These are phyloP conservation scores for Erythrophleum ivorense DNA, from an alignment of 331 rosid genomes.

Conservation along the genomic window DNA sequence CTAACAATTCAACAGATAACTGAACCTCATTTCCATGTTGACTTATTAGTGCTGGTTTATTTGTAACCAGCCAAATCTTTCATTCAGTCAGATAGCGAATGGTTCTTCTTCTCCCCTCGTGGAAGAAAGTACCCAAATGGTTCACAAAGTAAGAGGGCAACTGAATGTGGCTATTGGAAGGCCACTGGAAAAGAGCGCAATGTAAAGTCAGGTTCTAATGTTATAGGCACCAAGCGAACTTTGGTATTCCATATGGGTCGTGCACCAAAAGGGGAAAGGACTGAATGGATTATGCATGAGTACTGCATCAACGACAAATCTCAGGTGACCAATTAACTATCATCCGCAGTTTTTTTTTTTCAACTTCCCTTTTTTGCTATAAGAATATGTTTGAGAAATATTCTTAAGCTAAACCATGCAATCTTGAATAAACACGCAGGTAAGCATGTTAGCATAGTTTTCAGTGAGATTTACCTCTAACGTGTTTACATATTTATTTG, in stretches of 20 bases:
- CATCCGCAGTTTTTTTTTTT: no score
- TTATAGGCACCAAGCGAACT: conserved; percentile 90
- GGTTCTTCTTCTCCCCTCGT: conserved; percentile 97
- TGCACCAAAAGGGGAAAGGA: conserved; percentile 94
- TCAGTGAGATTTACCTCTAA: background rate
- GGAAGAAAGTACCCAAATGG: conserved; percentile 98
- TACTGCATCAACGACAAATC: conserved; percentile 29
- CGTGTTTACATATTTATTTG: background rate
- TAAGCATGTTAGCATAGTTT: no score
- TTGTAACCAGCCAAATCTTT: conserved; percentile 68
- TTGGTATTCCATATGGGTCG: conserved; percentile 93
- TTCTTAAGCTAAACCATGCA: background rate
- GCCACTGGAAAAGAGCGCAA: conserved; percentile 95
- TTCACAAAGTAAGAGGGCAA: conserved; percentile 87
- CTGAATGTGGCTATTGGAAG: conserved; percentile 93
- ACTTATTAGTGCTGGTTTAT: conserved; percentile 42
- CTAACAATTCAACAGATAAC: background rate
- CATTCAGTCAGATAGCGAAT: conserved; percentile 79
- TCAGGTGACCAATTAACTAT: conserved; percentile 9
- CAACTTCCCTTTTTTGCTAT: background rate
- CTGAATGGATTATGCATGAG: conserved; percentile 87
- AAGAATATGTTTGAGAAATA: background rate
- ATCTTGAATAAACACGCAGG: background rate
- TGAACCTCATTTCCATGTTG: background rate
- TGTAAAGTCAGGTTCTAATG: conserved; percentile 68